Evolutionary conservation across 2,329 filamentous ascomycete genomes (phyloP), one percentile per base, ranked within the genome.

Genomic region (Pochonia chlamydosporia): DNA sequence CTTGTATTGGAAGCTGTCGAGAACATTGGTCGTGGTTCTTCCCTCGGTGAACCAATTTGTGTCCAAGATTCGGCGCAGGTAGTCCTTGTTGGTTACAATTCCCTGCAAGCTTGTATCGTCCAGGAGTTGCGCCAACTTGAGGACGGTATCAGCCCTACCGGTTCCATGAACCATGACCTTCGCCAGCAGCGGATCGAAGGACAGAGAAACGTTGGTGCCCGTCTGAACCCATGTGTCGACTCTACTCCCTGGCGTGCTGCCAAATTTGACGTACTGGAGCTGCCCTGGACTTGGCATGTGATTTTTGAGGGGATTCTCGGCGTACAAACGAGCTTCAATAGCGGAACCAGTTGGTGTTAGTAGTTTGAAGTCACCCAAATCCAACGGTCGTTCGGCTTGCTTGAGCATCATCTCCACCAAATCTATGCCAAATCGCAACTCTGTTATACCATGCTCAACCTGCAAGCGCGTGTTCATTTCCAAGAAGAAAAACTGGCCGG

Each of bases 161-260:
- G 70, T 67, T 0, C 79, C 85, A 44, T 75, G 74, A 1, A 87
- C 81, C 45, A 89, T 89, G 52, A 89, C 69, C 59, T 90, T 89
- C 1, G 85, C 81, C 42, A 90, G 82, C 74, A 89, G 83, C 0
- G 86, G 85, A 56, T 90, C 86, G 60, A 89, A 90, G 53, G 86
- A 81, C 4, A 83, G 81, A 0, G 85, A 86, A 2, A 90, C 79
- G 55, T 85, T 78, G 48, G 87, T 84, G 5, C 85, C 85, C 25
- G 77, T 70, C 20, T 81, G 74, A 52, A 90, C 70, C 81, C 81
- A 85, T 0, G 80, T 84, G 53, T 86, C 82, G 23, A 86, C 72
- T 4, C 82, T 71, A 21, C 73, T 67, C 4, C 69, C 69, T n/a
- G n/a, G n/a, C n/a, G n/a, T n/a, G 0, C 68, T 53, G n/a, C 75